Evolutionary conservation across 192 early-diverging fungal species (phyloP).

Genomic region (Coemansia reversa): DNA sequence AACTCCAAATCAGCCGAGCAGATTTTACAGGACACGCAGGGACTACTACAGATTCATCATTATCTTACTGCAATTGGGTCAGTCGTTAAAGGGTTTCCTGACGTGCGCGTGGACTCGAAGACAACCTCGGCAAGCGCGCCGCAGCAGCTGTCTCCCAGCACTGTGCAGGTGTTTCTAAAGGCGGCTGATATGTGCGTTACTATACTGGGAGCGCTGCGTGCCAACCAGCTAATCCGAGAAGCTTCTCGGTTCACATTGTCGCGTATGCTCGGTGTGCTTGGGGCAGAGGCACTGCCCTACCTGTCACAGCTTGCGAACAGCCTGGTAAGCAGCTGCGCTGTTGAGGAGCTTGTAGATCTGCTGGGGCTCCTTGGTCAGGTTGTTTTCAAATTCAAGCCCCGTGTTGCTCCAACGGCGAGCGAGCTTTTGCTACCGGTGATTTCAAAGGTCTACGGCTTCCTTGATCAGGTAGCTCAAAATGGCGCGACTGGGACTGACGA

Average conservation of each 20-base stretch:
- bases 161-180: constrained; percentile 70
- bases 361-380: constrained; percentile 80
- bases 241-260: constrained; percentile 78
- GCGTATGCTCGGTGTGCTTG: constrained; percentile 83
- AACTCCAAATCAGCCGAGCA: constrained; percentile 53
- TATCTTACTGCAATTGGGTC: constrained; percentile 81
- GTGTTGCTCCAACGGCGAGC: constrained; percentile 38
- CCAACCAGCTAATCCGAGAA: constrained; percentile 66
- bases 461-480: constrained; percentile 70
- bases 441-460: constrained; percentile 78
- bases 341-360: constrained; percentile 81
- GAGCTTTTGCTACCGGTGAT: constrained; percentile 78
- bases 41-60: constrained; percentile 77
- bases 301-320: constrained; percentile 76
- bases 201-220: constrained; percentile 62
- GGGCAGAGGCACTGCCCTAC: constrained; percentile 76
- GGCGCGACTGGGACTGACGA: constrained; percentile 83
- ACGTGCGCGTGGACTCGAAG: constrained; percentile 53
- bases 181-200: constrained; percentile 73
- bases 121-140: constrained; percentile 24
- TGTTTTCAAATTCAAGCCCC: constrained; percentile 89
- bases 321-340: constrained; percentile 69
- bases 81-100: constrained; percentile 74
- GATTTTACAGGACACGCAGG: constrained; percentile 63
- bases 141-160: constrained; percentile 47